Percentiles rank a stretch among this genome's conserved stretches.
phyloP scores from a whole-genome alignment of 805 yeast genomes.

The Millerozyma miso region DNA sequence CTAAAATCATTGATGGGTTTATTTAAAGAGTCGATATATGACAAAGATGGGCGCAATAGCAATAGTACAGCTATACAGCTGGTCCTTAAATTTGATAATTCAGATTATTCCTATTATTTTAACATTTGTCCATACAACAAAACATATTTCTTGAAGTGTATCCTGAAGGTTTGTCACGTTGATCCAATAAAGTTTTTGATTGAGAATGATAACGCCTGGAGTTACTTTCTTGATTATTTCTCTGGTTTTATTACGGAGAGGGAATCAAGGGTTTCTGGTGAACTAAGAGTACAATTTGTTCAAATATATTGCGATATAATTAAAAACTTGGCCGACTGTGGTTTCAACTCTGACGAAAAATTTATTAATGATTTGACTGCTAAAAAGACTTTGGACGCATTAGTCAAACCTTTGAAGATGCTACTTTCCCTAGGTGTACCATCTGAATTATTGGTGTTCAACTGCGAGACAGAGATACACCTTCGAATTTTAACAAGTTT shows the following conservation, averaged over 20 bases:
- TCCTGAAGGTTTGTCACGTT: constrained; percentile 49
- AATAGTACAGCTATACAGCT: constrained; percentile 2
- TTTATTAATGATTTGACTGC: constrained; percentile 36
- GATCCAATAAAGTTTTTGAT: constrained; percentile 51
- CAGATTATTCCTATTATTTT: neutral
- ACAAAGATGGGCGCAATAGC: neutral
- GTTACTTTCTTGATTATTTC: constrained; percentile 41
- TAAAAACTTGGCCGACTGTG: constrained; percentile 34
- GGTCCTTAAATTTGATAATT: constrained; percentile 7
- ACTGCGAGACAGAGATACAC: constrained; percentile 66
- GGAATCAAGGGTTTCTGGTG: constrained; percentile 20
- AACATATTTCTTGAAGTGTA: constrained; percentile 48
- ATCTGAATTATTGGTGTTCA: constrained; percentile 42
- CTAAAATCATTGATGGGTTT: constrained; percentile 44
- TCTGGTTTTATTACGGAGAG: constrained; percentile 44
- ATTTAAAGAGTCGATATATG: constrained; percentile 23
- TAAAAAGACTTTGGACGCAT: constrained; percentile 43
- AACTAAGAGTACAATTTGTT: constrained; percentile 46
- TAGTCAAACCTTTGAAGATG: constrained; percentile 41
- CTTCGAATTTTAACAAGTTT: constrained; percentile 58
- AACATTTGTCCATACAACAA: constrained; percentile 49
- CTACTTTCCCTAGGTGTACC: constrained; percentile 38
- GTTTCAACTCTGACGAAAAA: constrained; percentile 24
- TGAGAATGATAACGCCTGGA: constrained; percentile 45
- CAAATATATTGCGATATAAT: constrained; percentile 51